Base-by-base conservation (phyloP, 2,329 filamentous ascomycete species). In the Alternaria panax region DNA sequence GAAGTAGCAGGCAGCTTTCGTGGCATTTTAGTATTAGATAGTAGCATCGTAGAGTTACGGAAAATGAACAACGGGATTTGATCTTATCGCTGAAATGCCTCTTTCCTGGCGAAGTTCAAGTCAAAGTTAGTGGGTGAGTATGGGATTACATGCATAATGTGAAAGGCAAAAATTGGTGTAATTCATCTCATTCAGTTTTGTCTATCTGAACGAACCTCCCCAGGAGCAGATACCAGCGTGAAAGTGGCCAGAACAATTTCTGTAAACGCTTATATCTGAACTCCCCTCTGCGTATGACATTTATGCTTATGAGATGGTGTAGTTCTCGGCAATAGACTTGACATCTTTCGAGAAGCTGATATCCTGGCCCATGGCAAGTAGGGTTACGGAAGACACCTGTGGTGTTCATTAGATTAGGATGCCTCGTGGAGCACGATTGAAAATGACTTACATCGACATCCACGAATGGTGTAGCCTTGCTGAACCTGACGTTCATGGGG, bases 401-500 rank as follows among this genome's bases (percentile, higher is more conserved):
- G 74, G 28, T 28, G 12, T 24, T 57, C 54, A 76, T 78, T 78
- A 74, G 66, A 34, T 48, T n/a, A 16, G 7, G 2, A 3, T 18
- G 20, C 25, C 5, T 34, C 6, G 12, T 16, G 16, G 14, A 8
- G 14, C 28, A 12, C 5, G 7, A n/a, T n/a, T 28, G 32, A 6
- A 18, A 14, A 45, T 63, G 16, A 86, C 90, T 89, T 84, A 98
- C 94, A 81, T 97, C 93, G 65, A 99, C 92, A 72, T 97, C 92
- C 51, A 98, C 86, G 78, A 92, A 97, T 27, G 95, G 94, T 59
- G 86, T 87, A 41, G 88, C 86, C 85, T 96, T 97, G 64, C 87
- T 89, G 80, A 99, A 99, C 54, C 89, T 87, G 61, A 98, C 89
- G 54, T 87, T 90, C 93, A 99, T 98, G 1, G 95, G 95, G 88